Evolutionary conservation across 768 basidiomycete genomes (phyloP).

Genomic region (Sporobolomyces phaffii): DNA sequence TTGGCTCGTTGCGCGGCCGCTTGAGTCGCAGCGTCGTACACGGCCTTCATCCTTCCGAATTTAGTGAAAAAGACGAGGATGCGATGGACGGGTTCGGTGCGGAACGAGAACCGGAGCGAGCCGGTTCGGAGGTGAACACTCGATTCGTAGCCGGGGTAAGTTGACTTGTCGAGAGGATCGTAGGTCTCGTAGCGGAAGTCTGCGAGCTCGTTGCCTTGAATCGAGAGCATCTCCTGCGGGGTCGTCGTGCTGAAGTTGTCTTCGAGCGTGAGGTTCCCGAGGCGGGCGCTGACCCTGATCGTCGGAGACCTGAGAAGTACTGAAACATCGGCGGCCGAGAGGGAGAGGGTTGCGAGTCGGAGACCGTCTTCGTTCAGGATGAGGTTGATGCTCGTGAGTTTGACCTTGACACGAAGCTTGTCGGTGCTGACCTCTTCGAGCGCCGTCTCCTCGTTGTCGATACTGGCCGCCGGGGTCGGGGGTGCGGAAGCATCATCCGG

Average conservation of each 20-base stretch:
- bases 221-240: conserved; percentile 75
- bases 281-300: conserved; percentile 67
- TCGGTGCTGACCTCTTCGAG: conserved; percentile 43
- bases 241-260: conserved; percentile 55
- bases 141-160: conserved; percentile 74
- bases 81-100: conserved; percentile 83
- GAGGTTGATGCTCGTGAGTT: conserved; percentile 58
- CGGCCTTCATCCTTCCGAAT: conserved; percentile 80
- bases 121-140: conserved; percentile 74
- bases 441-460: background rate
- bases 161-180: conserved; percentile 62
- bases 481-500: conserved; percentile 24
- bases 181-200: conserved; percentile 90
- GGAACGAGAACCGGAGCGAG: conserved; percentile 79
- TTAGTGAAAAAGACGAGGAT: conserved; percentile 76
- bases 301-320: conserved; percentile 66
- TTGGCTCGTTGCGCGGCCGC: conserved; percentile 86
- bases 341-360: conserved; percentile 74
- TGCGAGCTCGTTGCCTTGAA: conserved; percentile 88
- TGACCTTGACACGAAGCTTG: conserved; percentile 74
- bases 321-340: conserved; percentile 82
- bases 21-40: conserved; percentile 89
- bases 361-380: conserved; percentile 64
- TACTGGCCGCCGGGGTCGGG: conserved; percentile 1
- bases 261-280: conserved; percentile 74